Conservation (phyloP, 768 basidiomycete genomes). For the Clavulina sp. region DNA sequence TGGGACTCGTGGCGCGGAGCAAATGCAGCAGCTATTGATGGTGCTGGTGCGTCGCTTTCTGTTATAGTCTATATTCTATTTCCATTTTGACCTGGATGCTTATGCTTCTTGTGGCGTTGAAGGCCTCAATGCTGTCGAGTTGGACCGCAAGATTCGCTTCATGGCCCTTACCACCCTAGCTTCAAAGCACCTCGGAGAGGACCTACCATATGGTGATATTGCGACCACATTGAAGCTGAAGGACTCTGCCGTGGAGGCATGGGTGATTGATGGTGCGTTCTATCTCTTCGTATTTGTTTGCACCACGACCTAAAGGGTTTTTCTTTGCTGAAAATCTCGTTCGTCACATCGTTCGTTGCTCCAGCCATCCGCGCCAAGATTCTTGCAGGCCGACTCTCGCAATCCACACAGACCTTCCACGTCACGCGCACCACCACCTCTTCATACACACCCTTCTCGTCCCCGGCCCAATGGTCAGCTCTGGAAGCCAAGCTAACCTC, state of each 20-base stretch:
- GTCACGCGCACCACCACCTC: constrained; percentile 59
- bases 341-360: background rate
- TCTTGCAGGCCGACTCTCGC: constrained; percentile 67
- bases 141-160: constrained; percentile 67
- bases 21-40: constrained; percentile 32
- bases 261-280: constrained; percentile 66
- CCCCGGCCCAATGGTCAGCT: constrained; percentile 67
- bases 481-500: constrained; percentile 56
- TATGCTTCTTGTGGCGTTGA: background rate
- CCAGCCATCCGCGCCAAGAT: constrained; percentile 68
- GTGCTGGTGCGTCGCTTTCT: constrained; percentile 34
- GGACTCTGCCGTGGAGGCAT: constrained; percentile 53
- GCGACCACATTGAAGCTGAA: constrained; percentile 50
- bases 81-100: background rate
- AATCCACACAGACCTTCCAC: constrained; percentile 53
- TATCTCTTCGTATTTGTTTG: background rate
- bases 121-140: constrained; percentile 40
- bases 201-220: constrained; percentile 53
- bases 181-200: constrained; percentile 57
- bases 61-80: constrained; percentile 1
- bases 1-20: constrained; percentile 41
- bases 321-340: background rate
- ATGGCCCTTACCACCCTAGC: constrained; percentile 59
- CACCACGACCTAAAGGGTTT: background rate
- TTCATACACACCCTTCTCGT: constrained; percentile 52